Percentiles rank a stretch among this genome's conserved stretches.
These are phyloP conservation scores for Saccharomycopsis babjevae DNA, from an alignment of 805 yeast genomes.

Conservation along the genomic window DNA sequence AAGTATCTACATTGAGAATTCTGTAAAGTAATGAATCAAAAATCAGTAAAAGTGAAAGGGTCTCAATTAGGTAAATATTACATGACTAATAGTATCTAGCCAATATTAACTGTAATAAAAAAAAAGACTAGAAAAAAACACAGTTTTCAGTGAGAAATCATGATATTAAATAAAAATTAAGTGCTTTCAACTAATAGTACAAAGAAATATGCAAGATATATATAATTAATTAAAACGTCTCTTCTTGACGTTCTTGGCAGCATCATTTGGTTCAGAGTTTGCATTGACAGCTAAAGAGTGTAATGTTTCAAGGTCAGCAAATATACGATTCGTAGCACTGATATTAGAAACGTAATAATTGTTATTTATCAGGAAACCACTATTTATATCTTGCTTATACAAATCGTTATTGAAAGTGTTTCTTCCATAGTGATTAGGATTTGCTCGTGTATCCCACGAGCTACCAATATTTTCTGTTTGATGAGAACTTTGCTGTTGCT, in stretches of 20 bases:
- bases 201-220: not conserved
- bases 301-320: conserved; percentile 7
- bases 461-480: not conserved
- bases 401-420: not conserved
- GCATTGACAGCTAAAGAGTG: conserved; percentile 21
- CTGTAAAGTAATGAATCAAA: not conserved
- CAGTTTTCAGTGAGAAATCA: not conserved
- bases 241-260: not conserved
- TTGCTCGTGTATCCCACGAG: not conserved
- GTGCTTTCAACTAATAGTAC: not conserved
- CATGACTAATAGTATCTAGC: not conserved
- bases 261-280: not conserved
- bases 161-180: not conserved
- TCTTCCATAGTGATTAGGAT: not conserved
- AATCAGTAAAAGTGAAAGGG: no score
- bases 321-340: conserved; percentile 6
- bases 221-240: not conserved
- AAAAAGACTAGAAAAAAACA: not conserved
- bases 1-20: not conserved
- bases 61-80: no score
- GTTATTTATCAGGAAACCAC: not conserved
- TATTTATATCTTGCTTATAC: not conserved
- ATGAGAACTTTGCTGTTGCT: not conserved
- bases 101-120: not conserved
- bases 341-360: not conserved